phyloP scores from a whole-genome alignment of 129 eudicot genomes.

The Tanacetum coccineum region DNA sequence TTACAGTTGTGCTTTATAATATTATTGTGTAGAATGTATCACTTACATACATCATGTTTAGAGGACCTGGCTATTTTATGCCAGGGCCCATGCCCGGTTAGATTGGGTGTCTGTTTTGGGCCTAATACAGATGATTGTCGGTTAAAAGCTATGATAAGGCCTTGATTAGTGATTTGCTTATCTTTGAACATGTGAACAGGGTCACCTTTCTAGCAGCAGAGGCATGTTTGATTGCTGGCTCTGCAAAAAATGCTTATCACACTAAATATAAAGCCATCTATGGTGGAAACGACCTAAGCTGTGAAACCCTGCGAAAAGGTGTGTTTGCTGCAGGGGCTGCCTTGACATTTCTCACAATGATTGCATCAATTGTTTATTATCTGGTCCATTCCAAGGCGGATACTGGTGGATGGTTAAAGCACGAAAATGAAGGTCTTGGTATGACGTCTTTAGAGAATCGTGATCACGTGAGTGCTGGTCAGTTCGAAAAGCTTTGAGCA shows the following conservation, averaged over 20 bases:
- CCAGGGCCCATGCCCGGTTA: no score
- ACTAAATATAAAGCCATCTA: slow-evolving; percentile 72
- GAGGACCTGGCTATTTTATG: no score
- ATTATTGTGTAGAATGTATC: no score
- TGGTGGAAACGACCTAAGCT: slow-evolving; percentile 46
- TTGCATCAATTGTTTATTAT: slow-evolving; percentile 70
- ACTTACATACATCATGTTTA: no score
- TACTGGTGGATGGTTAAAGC: slow-evolving; percentile 96
- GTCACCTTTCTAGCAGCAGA: slow-evolving; percentile 87
- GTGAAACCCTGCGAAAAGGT: slow-evolving; percentile 92
- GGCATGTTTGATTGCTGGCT: slow-evolving; percentile 83
- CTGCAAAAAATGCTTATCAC: slow-evolving; percentile 95
- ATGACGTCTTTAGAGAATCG: slow-evolving; percentile 49
- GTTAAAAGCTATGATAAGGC: not conserved
- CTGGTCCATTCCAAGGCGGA: slow-evolving; percentile 81
- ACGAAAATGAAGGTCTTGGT: slow-evolving; percentile 71
- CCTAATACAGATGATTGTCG: not conserved
- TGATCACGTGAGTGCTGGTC: slow-evolving; percentile 36
- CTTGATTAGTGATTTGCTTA: slow-evolving; percentile 11
- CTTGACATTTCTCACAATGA: slow-evolving; percentile 68
- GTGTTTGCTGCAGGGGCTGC: slow-evolving; percentile 98
- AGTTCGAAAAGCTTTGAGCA: slow-evolving; percentile 42
- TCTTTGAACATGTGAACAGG: slow-evolving; percentile 47
- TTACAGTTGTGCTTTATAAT: not conserved
- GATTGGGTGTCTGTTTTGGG: no score